Percentiles rank a stretch among this genome's conserved stretches.
Conservation (phyloP, 2,329 filamentous ascomycete species). For the Davidsoniella virescens region DNA sequence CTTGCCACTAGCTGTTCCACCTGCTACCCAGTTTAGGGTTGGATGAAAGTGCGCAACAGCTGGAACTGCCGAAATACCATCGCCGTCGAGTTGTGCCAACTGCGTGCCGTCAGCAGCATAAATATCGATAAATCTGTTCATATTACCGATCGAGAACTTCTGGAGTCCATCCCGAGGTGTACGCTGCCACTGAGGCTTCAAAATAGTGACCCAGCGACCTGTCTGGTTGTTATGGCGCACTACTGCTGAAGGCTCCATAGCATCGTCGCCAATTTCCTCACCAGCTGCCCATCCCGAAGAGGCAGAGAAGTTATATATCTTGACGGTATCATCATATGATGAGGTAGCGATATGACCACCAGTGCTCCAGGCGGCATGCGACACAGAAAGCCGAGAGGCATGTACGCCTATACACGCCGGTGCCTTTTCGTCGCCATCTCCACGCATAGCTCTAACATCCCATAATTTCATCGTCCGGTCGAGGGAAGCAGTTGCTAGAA, state of each 20-base stretch:
- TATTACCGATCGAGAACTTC: slow-evolving; percentile 86
- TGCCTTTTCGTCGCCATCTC: slow-evolving; percentile 39
- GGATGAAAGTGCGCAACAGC: slow-evolving; percentile 86
- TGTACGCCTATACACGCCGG: slow-evolving; percentile 70
- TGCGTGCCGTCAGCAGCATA: slow-evolving; percentile 72
- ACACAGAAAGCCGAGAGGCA: slow-evolving; percentile 67
- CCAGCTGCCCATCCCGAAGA: slow-evolving; percentile 42
- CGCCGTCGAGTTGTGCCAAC: slow-evolving; percentile 71
- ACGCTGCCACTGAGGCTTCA: slow-evolving; percentile 76
- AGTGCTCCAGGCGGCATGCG: slow-evolving; percentile 78
- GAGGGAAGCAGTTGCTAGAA: slow-evolving; percentile 75
- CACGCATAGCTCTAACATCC: slow-evolving; percentile 71
- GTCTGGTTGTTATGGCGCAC: slow-evolving; percentile 91
- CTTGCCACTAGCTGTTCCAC: slow-evolving; percentile 83
- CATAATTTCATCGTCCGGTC: slow-evolving; percentile 83
- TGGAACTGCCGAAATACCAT: slow-evolving; percentile 86
- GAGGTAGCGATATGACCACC: slow-evolving; percentile 78
- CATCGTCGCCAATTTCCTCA: slow-evolving; percentile 38
- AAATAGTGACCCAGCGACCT: slow-evolving; percentile 76
- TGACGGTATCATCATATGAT: slow-evolving; percentile 88
- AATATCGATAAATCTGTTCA: slow-evolving; percentile 93
- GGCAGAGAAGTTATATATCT: slow-evolving; percentile 67
- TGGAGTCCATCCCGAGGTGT: slow-evolving; percentile 63
- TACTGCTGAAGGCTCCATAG: slow-evolving; percentile 52
- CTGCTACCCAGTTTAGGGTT: slow-evolving; percentile 77